phyloP scores from a whole-genome alignment of 805 yeast species.

The Torulaspora indica region DNA sequence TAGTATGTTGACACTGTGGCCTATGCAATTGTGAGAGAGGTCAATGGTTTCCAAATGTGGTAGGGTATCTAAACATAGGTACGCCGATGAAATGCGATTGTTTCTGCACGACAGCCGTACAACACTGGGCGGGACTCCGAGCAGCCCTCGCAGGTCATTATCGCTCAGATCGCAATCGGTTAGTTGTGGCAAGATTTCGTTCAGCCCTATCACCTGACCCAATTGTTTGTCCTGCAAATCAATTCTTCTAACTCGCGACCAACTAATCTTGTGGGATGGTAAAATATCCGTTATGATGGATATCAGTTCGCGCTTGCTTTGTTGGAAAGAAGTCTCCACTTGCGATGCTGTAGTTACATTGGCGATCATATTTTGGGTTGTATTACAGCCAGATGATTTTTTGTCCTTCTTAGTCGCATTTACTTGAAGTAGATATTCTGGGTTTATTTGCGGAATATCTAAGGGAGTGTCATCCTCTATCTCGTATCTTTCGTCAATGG shows the following conservation, averaged over 20 bases:
- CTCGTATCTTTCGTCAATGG: slow-evolving; percentile 6
- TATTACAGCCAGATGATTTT: not conserved
- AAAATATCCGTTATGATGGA: slow-evolving; percentile 23
- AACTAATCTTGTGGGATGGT: slow-evolving; percentile 10
- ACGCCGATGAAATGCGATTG: slow-evolving; percentile 21
- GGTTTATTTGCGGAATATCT: slow-evolving; percentile 28
- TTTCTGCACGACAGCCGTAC: slow-evolving; percentile 15
- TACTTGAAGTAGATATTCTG: slow-evolving; percentile 11
- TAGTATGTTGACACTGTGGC: slow-evolving; percentile 15
- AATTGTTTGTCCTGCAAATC: slow-evolving; percentile 13
- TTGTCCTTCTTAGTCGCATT: not conserved
- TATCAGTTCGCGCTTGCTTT: slow-evolving; percentile 24
- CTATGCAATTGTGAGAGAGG: slow-evolving; percentile 21
- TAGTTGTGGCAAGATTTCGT: slow-evolving; percentile 25
- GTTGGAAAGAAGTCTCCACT: slow-evolving; percentile 24
- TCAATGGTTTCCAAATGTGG: slow-evolving; percentile 25
- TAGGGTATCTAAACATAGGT: slow-evolving; percentile 16
- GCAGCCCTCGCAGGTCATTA: slow-evolving; percentile 23
- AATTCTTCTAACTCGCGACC: slow-evolving; percentile 13
- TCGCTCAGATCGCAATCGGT: slow-evolving; percentile 17
- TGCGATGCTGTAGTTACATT: slow-evolving; percentile 16
- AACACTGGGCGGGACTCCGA: slow-evolving; percentile 19
- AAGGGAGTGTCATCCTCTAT: slow-evolving; percentile 26
- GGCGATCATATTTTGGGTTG: slow-evolving; percentile 7
- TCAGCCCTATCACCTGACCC: slow-evolving; percentile 21